Evolutionary conservation across 108 stramenopile species (phyloP).

Genomic region (Skeletonema menzelii): DNA sequence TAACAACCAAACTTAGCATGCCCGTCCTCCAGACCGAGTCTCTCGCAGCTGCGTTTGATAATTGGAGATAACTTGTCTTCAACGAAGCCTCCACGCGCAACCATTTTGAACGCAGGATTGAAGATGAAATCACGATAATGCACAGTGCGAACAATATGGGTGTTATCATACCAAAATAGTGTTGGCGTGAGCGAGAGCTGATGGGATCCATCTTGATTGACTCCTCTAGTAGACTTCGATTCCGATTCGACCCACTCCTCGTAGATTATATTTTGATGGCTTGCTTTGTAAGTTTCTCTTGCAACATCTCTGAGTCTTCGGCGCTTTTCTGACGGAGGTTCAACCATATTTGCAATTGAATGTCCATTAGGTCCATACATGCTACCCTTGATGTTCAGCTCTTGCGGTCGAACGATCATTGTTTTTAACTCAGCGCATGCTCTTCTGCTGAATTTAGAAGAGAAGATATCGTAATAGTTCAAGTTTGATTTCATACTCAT

Average conservation of each 20-base stretch:
- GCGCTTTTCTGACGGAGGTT: conserved; percentile 31
- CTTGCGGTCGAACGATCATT: conserved; percentile 62
- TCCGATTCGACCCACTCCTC: conserved; percentile 54
- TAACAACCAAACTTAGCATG: conserved; percentile 81
- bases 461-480: conserved; percentile 71
- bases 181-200: conserved; percentile 81
- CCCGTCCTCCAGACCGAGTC: conserved; percentile 67
- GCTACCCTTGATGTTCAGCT: conserved; percentile 51
- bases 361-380: conserved; percentile 63
- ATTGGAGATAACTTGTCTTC: conserved; percentile 82
- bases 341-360: conserved; percentile 46
- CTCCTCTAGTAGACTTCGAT: not conserved
- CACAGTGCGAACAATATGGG: conserved; percentile 71
- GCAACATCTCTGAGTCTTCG: conserved; percentile 43
- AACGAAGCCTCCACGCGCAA: conserved; percentile 83
- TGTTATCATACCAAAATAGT: conserved; percentile 90
- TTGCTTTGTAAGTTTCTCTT: conserved; percentile 51
- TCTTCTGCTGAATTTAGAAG: conserved; percentile 66
- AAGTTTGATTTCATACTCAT: conserved; percentile 80
- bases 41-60: conserved; percentile 61
- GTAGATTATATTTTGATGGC: conserved; percentile 43
- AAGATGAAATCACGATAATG: conserved; percentile 89
- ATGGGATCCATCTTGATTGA: conserved; percentile 33
- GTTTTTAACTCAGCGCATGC: conserved; percentile 53
- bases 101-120: conserved; percentile 74